Base-by-base conservation (phyloP, 2,329 filamentous ascomycete species). In the Phialophora tarda region DNA sequence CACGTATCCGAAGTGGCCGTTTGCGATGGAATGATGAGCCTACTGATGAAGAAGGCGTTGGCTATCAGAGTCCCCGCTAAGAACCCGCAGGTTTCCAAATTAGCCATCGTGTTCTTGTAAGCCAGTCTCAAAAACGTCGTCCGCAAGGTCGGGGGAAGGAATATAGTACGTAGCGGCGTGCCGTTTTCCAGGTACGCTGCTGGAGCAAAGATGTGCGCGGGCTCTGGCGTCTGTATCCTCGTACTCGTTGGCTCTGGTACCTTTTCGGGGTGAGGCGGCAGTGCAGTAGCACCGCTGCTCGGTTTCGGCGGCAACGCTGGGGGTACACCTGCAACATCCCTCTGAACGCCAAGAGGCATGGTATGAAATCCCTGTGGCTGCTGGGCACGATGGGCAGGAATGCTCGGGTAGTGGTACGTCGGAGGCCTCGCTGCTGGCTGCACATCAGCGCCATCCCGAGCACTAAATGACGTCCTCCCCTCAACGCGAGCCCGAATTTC, bases 61-160 rank as follows among this genome's bases (percentile, higher is more conserved):
- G 93, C 94, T 74, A 97, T 91, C 0, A 93, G 83, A 0, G 92
- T 94, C 7, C 94, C 95, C 74, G 93, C 96, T 11, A 99, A 85
- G 71, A 99, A 94, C 41, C 94, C 95, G 76, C 95, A 98, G 72
- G 95, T 98, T 80, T 99, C 95, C 21, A 98, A 84, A 41, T 96
- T 96, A 3, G 84, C 83, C 32, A 81, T 81, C 0, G 95, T 99
- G 76, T 99, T 98, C 21, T 86, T 79, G 0, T 85, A 80, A 0
- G 93, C 94, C 32, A 93, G 81, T 2, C 85, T 79, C 21, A 98
- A 83, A 76, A 99, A 99, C 5, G 84, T 82, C 2, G 83, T 79
- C 30, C 93, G 91, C 0, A 99, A 84, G 12, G 86, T 84, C 0
- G 87, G 85, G 0, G 95, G 94, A 1, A 99, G 84, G 76, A 98